Evolutionary conservation across 371 early-diverging fungal species (phyloP), one percentile per base, ranked within the genome.

Genomic region (Choanephora cucurbitarum): DNA sequence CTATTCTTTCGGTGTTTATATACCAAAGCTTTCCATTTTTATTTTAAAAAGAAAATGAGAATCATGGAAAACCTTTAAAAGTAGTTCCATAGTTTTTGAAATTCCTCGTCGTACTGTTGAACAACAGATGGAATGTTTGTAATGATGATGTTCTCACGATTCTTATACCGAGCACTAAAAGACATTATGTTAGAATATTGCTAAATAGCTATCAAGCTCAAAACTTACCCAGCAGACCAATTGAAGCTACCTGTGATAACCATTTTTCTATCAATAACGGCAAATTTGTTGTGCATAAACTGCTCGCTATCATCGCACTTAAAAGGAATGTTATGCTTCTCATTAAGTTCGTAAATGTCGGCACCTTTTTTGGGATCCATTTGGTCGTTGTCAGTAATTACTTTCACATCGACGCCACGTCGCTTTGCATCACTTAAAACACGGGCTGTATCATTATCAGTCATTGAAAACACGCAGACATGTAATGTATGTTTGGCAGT

Each of bases 201-300:
- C 67, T 51, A 10, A 49, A 33, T 14, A 1, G n/a, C 5, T 0
- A 14, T 40, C 3, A 24, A 15, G 19, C 1, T 0, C 24, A 32
- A 41, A 5, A 55, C 62, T 65, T 68, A 76, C 80, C 67, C 71
- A 31, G 64, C 66, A 40, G 77, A 75, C 80, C 80, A 79, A 50
- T 79, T 79, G 60, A 74, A 79, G 37, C 75, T 75, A 21, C 80
- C 80, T 15, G 74, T 79, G 40, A 77, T 63, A 18, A 79, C 64
- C 1, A 62, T 70, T 24, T 66, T 73, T 13, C 52, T 50, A 57
- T 87, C 87, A 44, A 85, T 73, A 13, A 87, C 73, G 13, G 81
- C 83, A 72, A 87, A 87, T 62, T 86, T 87, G 52, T 85, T 79
- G 54, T 87, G 87, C 87, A 87, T 87, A 44, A 81, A 77, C 57